A percentile compares a stretch with the other conserved stretches of the same genome.
These are phyloP conservation scores for Luvunga scandens DNA, from an alignment of 345 rosid genomes.

Conservation along the genomic window DNA sequence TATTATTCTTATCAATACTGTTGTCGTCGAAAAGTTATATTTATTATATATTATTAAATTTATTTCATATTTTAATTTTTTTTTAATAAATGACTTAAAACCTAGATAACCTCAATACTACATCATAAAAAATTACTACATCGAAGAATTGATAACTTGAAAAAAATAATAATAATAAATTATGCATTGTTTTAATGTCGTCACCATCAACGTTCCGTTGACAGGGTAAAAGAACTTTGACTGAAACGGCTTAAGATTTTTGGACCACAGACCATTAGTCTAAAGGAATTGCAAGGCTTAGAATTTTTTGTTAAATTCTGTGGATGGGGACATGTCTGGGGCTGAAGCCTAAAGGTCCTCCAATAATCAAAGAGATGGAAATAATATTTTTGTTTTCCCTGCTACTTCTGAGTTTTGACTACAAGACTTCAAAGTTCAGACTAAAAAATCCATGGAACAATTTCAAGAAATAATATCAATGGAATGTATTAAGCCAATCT, in stretches of 20 bases:
- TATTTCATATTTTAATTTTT: no score
- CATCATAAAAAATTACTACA: no score
- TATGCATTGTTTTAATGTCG: neutral
- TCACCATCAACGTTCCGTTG: neutral
- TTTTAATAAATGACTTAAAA: no score
- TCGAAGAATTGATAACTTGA: no score
- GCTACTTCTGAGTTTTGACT: neutral
- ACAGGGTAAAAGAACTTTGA: neutral
- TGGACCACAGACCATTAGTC: neutral
- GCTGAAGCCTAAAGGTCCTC: neutral
- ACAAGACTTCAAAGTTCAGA: neutral
- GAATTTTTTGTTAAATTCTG: neutral
- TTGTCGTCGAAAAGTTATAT: no score
- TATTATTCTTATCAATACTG: no score
- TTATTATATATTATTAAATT: no score
- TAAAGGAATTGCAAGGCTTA: neutral
- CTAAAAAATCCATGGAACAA: neutral
- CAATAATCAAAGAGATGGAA: neutral
- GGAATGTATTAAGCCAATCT: neutral
- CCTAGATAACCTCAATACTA: no score
- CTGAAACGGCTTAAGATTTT: neutral
- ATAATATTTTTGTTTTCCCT: neutral
- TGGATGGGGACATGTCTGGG: neutral
- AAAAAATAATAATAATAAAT: no score
- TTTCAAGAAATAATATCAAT: neutral